Conservation (phyloP, 805 yeast species). For the Metschnikowia amazonensis region DNA sequence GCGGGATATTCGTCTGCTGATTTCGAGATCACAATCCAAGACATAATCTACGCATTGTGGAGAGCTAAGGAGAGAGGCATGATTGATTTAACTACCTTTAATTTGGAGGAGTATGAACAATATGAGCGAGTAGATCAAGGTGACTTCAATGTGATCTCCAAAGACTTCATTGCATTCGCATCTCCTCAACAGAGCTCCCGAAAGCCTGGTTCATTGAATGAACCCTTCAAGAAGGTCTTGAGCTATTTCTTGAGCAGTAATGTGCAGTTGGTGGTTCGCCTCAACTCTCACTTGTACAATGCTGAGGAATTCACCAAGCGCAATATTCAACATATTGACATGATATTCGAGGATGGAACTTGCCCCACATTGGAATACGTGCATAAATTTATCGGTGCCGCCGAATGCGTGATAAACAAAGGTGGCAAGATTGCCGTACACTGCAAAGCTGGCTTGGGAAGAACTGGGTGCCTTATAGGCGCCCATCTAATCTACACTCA, state of each 20-base stretch:
- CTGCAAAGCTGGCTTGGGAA: constrained; percentile 96
- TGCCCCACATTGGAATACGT: constrained; percentile 95
- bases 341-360: constrained; percentile 97
- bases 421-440: constrained; percentile 98
- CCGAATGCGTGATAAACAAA: constrained; percentile 77
- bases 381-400: constrained; percentile 89
- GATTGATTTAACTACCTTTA: constrained; percentile 80
- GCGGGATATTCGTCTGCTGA: constrained; percentile 97
- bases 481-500: constrained; percentile 95
- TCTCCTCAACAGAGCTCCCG: constrained; percentile 72
- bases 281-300: constrained; percentile 89
- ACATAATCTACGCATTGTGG: constrained; percentile 95
- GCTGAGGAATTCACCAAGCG: constrained; percentile 75
- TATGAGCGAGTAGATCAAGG: constrained; percentile 97
- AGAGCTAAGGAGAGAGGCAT: constrained; percentile 91
- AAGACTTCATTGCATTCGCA: constrained; percentile 96
- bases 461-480: constrained; percentile 97
- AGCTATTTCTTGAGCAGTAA: constrained; percentile 67
- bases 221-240: constrained; percentile 77
- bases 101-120: constrained; percentile 89
- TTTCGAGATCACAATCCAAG: constrained; percentile 89
- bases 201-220: constrained; percentile 53
- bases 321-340: constrained; percentile 86
- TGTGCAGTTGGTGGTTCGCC: constrained; percentile 85
- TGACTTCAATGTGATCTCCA: constrained; percentile 86